Base-by-base conservation (phyloP, 305 asterid genomes). In the Solanum hybrid region DNA sequence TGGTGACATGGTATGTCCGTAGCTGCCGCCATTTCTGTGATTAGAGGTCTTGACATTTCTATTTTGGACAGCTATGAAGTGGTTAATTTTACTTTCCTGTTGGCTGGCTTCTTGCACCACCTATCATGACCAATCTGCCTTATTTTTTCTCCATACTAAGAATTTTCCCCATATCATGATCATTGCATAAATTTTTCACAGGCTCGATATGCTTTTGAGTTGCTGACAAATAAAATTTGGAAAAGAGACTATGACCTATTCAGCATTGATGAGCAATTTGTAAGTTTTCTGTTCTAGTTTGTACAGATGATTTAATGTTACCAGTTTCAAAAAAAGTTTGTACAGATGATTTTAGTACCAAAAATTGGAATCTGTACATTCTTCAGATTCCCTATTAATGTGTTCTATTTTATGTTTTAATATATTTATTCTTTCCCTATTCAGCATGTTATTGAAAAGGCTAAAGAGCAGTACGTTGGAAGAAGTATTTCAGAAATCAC, bases 171-270 rank as follows among this genome's bases (percentile, higher is more conserved):
- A 90, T 92, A 56, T 56, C 75, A 56, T 85, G 42, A 84, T 31
- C 26, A 26, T 14, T 84, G 87, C 42, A 84, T 56, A 6, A 51
- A 31, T 85, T 16, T 31, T 92, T 93, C 91, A 90, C 97, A 97
- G 99, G 98, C 94, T 89, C 98, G 90, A 79, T 97, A 97, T 94
- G 98, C 99, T 46, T 97, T 92, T 91, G 99, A 97, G 96, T 90
- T 97, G 91, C 94, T 96, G 94, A 90, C 98, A 69, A 93, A 97
- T 93, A 92, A 92, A 91, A 46, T 93, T 32, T 92, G 96, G 98
- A 96, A 96, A 96, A 94, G 99, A 93, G 99, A 97, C 89, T 96
- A 96, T 88, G 99, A 97, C 93, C 40, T 93, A 89, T 96, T 89
- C 92, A 94, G 92, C 89, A 94, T 96, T 24, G 99, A 97, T 60